Evolutionary conservation across 2,329 filamentous ascomycete genomes (phyloP).

Genomic region (Beauveria sp.): DNA sequence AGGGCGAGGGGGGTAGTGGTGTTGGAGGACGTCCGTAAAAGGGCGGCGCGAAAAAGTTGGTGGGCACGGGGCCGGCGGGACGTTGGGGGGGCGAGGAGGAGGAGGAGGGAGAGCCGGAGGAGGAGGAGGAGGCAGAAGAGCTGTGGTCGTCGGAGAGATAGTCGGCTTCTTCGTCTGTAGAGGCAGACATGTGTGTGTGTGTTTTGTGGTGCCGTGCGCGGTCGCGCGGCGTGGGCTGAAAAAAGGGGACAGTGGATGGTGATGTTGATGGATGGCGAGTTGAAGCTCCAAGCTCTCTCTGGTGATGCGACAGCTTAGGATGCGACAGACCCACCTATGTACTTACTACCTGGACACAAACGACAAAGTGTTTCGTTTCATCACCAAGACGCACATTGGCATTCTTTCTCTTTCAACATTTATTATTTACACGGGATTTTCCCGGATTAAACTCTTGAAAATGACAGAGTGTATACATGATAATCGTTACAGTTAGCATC

Average conservation of each 20-base stretch:
- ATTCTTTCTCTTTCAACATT: not conserved
- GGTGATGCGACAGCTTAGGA: not conserved
- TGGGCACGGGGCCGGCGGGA: conserved; percentile 33
- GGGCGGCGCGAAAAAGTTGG: conserved; percentile 63
- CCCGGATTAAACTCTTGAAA: not conserved
- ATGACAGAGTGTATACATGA: not conserved
- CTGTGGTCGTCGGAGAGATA: conserved; percentile 26
- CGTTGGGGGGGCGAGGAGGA: conserved; percentile 25
- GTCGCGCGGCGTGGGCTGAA: not conserved
- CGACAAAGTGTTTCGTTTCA: not conserved
- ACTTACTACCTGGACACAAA: not conserved
- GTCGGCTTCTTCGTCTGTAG: conserved; percentile 30
- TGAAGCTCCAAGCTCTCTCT: not conserved
- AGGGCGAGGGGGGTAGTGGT: conserved; percentile 85
- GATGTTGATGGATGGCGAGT: not conserved
- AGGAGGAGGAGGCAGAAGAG: conserved; percentile 12
- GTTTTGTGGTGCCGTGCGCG: not conserved
- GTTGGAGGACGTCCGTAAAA: conserved; percentile 98
- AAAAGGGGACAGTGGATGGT: not conserved
- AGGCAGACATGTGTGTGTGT: conserved; percentile 22
- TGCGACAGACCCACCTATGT: not conserved
- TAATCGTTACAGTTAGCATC: not conserved
- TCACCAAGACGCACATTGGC: not conserved
- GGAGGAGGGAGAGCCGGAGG: conserved; percentile 17
- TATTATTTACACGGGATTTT: not conserved